Evolutionary conservation across 2,329 filamentous ascomycete species (phyloP), one percentile per base, ranked within the genome.

Genomic region (Neofusicoccum kwambonambiense): DNA sequence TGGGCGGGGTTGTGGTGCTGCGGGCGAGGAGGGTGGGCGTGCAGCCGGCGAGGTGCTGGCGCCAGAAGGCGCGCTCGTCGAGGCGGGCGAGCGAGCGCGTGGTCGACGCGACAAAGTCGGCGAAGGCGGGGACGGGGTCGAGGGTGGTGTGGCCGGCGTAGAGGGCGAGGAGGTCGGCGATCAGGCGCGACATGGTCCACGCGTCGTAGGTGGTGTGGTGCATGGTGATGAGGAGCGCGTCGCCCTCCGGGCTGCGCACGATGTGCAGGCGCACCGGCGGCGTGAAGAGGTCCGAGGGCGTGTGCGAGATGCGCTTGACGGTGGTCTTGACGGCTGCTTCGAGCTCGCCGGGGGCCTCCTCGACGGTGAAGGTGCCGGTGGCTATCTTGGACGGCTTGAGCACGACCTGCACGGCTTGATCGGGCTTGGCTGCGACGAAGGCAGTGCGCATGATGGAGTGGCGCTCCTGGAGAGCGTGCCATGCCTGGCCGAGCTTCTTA

Each of bases 161-260:
- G 11, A 77, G 66, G 0, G 67, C 66, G 11, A 62, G 64, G 3
- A 78, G 71, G 39, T 78, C 75, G 12, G 70, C 64, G 9, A 76
- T 64, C 7, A 78, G 68, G 49, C 71, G 71, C 1, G 70, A 70
- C 69, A 78, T 75, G 0, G 75, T 73, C 71, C 74, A 77, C 2
- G 75, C 75, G 47, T 78, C 76, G 62, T 77, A 78, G 7, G 71
- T 69, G 15, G 76, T 73, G 57, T 78, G 76, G 45, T 77, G 74
- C 34, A 78, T 69, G 35, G 72, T 69, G 9, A 78, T 35, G 8
- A 74, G 54, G 5, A 78, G 68, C 9, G 70, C 70, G 52, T 77
- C 74, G 22, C 67, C 64, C 34, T 58, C 65, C 1, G 68, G 71
- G 31, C 69, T 71, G 34, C 52, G 62, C 31, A 77, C 37, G 4